Percentiles rank a stretch among this genome's conserved stretches.
These are phyloP conservation scores for Heracleum sosnowskyi DNA, from an alignment of 129 eudicot species.

Conservation along the genomic window DNA sequence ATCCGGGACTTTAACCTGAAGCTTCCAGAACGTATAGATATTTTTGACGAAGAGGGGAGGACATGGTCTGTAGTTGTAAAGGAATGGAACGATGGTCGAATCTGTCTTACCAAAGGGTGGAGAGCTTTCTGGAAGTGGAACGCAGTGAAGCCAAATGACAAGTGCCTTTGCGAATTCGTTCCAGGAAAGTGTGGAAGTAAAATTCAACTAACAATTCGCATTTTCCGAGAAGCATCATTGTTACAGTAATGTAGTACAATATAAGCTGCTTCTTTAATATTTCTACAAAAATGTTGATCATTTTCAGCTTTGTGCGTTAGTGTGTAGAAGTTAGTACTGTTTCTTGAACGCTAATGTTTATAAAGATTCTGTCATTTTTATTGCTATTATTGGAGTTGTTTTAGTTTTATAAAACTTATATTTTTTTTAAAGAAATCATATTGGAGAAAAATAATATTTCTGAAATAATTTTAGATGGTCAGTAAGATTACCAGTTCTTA, in stretches of 20 bases:
- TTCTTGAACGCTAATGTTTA: neutral
- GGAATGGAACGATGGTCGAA: constrained; percentile 9
- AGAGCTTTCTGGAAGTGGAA: constrained; percentile 8
- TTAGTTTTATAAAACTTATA: too few relatives aligned
- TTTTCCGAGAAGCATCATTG: neutral
- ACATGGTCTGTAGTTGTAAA: neutral
- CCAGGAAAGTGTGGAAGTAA: neutral
- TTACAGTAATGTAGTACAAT: neutral
- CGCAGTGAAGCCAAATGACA: neutral
- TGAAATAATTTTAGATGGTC: neutral
- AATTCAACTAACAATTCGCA: neutral
- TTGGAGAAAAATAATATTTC: neutral
- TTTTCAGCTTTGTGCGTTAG: neutral
- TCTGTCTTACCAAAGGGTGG: constrained; percentile 1
- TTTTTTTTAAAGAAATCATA: too few relatives aligned
- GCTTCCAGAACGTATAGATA: neutral
- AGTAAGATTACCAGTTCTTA: neutral
- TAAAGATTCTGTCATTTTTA: neutral
- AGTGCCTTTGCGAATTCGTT: constrained; percentile 12
- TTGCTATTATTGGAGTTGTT: neutral
- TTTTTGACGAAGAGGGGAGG: constrained; percentile 9
- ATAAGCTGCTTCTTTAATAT: neutral
- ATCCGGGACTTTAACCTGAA: neutral
- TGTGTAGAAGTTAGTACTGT: neutral
- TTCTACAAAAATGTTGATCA: neutral